Base-by-base conservation (phyloP, 495 filamentous ascomycete species). In the Hyaloscypha finlandica region DNA sequence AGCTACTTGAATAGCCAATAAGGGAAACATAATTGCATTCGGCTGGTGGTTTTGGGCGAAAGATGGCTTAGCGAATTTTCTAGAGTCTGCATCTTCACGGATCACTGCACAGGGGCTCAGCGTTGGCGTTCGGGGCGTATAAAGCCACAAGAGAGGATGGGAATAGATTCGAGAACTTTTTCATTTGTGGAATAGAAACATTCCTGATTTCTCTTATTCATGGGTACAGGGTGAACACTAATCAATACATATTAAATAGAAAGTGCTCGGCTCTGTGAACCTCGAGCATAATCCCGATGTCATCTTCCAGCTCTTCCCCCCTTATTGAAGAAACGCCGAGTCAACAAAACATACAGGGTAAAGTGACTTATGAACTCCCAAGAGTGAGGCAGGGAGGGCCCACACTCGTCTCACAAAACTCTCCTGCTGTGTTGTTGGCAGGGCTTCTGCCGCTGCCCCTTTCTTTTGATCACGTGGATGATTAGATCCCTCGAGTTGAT, bases 1-100 rank as follows among this genome's bases (percentile, higher is more conserved):
- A 97, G 93, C 78, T 89, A 84, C 74, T 79, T 96, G 67, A 96
- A 94, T 78, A 94, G 70, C 39, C 70, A 72, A 22, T 77, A 52
- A 45, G 20, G 30, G 39, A n/a, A 8, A 20, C 51, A 14, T 12
- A 37, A 45, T 33, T 55, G 59, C 6, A 67, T 51, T 37, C 57
- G 22, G 62, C 42, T 48, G 25, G 25, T 31, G 20, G 22, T n/a
- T 12, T 63, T 32, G 42, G 63, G 12, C 20, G 31, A 14, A 8
- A 45, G 37, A 0, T 59, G 54, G 56, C 58, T 62, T 14, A 20
- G 30, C 19, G 64, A 65, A 3, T 16, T 57, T 64, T 48, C 39
- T 61, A 61, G 56, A 69, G 45, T 42, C 33, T 29, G 52, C 32
- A 53, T 69, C 54, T 54, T 56, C 53, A 63, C 37, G 57, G 42